Conservation (phyloP, 768 basidiomycete species). For the Lentinula detonsa region DNA sequence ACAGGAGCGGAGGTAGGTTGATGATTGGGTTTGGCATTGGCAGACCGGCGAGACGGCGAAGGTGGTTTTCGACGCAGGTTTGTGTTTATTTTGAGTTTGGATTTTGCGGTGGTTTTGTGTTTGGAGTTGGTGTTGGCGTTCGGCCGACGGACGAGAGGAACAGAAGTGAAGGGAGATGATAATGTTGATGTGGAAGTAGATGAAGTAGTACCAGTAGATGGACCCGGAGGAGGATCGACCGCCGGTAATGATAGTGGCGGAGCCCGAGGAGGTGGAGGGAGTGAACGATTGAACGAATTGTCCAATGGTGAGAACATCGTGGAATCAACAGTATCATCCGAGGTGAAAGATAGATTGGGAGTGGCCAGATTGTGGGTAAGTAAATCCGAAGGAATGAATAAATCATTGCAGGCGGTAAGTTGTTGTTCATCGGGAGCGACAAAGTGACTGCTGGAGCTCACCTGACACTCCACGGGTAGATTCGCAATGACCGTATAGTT, state of each 20-base stretch:
- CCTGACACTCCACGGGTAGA: constrained; percentile 15
- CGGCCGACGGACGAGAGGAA: neutral
- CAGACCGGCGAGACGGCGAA: neutral
- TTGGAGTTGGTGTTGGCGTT: neutral
- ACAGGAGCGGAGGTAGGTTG: neutral
- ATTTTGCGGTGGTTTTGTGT: neutral
- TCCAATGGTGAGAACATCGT: neutral
- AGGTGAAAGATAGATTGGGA: neutral
- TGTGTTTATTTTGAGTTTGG: neutral
- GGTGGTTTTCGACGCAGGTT: neutral
- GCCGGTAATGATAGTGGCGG: neutral
- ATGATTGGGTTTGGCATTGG: neutral
- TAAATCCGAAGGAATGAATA: neutral
- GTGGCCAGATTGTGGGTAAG: neutral
- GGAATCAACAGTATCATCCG: neutral
- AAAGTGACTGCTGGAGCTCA: neutral
- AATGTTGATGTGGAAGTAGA: neutral
- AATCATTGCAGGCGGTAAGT: neutral
- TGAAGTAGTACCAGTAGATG: neutral
- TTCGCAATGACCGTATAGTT: constrained; percentile 12
- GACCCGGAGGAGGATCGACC: neutral
- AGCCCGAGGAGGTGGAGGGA: neutral
- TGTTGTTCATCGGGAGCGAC: neutral
- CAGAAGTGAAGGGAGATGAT: neutral
- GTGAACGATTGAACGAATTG: neutral